Evolutionary conservation across 805 yeast genomes (phyloP).

Genomic region (Komagataella mondaviorum): DNA sequence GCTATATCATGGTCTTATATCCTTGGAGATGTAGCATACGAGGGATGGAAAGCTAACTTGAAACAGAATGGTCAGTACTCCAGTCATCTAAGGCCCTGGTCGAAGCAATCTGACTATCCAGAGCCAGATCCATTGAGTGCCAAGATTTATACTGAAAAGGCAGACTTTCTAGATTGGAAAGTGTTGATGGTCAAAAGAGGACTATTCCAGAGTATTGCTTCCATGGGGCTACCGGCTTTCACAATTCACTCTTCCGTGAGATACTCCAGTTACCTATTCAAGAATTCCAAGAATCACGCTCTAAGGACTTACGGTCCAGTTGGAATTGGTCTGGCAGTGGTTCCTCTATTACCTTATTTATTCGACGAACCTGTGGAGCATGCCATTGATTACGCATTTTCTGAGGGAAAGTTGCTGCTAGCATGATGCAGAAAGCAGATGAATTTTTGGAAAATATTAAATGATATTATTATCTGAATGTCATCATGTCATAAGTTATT

Average conservation of each 20-base stretch:
- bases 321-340: constrained; percentile 62
- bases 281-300: constrained; percentile 32
- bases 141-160: constrained; percentile 18
- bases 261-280: constrained; percentile 51
- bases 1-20: constrained; percentile 68
- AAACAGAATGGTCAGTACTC: constrained; percentile 50
- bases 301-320: constrained; percentile 65
- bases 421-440: neutral
- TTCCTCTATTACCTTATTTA: constrained; percentile 63
- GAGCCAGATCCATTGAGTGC: constrained; percentile 25
- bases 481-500: neutral
- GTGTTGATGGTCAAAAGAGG: constrained; percentile 55
- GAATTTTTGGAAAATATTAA: neutral
- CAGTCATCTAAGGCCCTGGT: constrained; percentile 59
- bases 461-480: neutral
- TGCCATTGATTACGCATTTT: constrained; percentile 45
- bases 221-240: constrained; percentile 80
- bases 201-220: constrained; percentile 69
- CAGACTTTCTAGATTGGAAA: constrained; percentile 42
- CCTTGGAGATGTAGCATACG: constrained; percentile 61
- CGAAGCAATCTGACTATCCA: constrained; percentile 22
- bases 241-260: constrained; percentile 70
- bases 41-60: constrained; percentile 59
- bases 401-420: neutral
- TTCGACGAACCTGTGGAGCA: constrained; percentile 78